These are phyloP conservation scores for Vaccinium myrtillus DNA, from an alignment of 148 eudicot species.

Conservation along the genomic window DNA sequence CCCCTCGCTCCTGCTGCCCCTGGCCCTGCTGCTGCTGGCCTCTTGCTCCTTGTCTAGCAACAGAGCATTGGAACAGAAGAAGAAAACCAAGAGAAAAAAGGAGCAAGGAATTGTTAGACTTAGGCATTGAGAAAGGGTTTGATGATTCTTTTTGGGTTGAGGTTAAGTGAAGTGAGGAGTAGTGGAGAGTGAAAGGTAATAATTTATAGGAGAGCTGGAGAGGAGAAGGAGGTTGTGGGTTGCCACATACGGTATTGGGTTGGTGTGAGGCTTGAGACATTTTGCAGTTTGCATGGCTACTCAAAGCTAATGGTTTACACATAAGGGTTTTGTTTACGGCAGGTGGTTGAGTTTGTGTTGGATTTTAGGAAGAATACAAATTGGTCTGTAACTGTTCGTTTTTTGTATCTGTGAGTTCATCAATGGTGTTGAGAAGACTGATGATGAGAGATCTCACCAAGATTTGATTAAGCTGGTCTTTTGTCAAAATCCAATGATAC, in stretches of 20 bases:
- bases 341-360: not conserved
- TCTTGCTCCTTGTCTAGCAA: conserved; percentile 22
- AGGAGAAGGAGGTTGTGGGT: not conserved
- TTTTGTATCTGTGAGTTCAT: not conserved
- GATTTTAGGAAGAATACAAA: not conserved
- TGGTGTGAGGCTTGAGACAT: conserved; percentile 26
- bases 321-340: conserved; percentile 9
- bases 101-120: conserved; percentile 20
- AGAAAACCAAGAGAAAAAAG: conserved; percentile 25
- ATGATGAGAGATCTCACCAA: not conserved
- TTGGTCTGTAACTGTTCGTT: no score
- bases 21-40: not conserved
- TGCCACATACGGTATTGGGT: conserved; percentile 31
- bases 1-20: conserved; percentile 19
- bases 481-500: not conserved
- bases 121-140: conserved; percentile 35
- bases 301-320: conserved; percentile 36
- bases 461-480: not conserved
- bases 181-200: conserved; percentile 14
- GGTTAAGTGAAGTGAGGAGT: not conserved
- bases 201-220: conserved; percentile 38
- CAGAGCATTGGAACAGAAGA: conserved; percentile 35
- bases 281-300: conserved; percentile 41
- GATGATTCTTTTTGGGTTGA: not conserved
- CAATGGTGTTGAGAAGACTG: not conserved